Base-by-base conservation (phyloP, 257 asterid genomes). In the Jacaranda mimosifolia region DNA sequence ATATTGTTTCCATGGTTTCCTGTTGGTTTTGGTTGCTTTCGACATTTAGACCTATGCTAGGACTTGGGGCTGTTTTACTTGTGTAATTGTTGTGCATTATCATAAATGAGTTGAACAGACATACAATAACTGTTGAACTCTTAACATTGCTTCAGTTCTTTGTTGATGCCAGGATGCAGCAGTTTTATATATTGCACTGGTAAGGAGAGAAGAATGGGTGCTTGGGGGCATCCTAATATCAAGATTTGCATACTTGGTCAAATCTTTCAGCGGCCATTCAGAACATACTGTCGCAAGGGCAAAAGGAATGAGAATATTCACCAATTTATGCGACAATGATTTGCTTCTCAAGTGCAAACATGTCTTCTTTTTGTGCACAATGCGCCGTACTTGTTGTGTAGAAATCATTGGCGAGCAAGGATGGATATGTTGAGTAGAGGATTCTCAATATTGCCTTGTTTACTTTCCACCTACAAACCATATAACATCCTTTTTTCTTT, bases 131-230 rank as follows among this genome's bases (percentile, higher is more conserved):
- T 26, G 32, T 26, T 26, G 32, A 26, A 26, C 32, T 26, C 32
- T 2, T 26, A 26, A 26, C 32, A 26, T 26, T 26, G 32, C 32
- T 26, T 26, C 32, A 1, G 45, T 53, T 39, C 17, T 17, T 26
- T 43, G 57, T 68, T 68, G 74, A 48, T 55, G 18, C 56, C 70
- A 35, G 71, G 69, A 58, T 68, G 45, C 64, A 45, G 46, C 78
- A 63, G 57, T 68, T 73, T 26, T 26, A 26, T 26, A 26, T 49
- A 38, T 65, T 14, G 9, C 75, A 26, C 59, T 1, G 55, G 64
- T 35, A 11, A 48, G 36, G 39, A 62, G 55, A 18, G 45, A 42
- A 18, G 45, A 26, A 14, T 13, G 26, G 19, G 9, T 60, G 14
- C 11, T 63, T 32, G 32, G 14, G 45, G 14, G 49, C 42, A 19